A percentile compares a stretch with the other conserved stretches of the same genome.
Conservation (phyloP, 2,329 filamentous ascomycete genomes). For the Phyllosticta capitalensis region DNA sequence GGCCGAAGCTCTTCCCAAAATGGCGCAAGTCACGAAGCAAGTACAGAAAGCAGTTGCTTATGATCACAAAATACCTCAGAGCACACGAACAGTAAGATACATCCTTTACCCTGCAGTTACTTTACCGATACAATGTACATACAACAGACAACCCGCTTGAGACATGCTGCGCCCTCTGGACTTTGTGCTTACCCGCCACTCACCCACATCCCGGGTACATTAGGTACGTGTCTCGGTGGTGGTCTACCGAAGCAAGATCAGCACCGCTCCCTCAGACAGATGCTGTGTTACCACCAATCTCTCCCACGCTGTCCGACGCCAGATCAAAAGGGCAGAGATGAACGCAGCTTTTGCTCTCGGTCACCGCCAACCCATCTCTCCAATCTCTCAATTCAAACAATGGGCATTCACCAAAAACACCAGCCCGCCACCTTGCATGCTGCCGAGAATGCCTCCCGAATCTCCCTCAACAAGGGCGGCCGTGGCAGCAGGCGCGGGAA, state of each 20-base stretch:
- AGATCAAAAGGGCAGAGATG: not conserved
- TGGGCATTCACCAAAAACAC: not conserved
- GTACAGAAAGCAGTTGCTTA: not conserved
- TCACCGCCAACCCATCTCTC: not conserved
- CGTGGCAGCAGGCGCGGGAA: not conserved
- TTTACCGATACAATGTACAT: not conserved
- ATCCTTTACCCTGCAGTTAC: not conserved
- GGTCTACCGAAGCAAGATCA: not conserved
- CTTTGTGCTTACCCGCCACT: not conserved
- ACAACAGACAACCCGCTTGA: not conserved
- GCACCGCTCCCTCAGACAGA: not conserved
- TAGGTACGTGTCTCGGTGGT: not conserved
- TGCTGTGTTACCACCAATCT: not conserved
- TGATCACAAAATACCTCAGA: not conserved
- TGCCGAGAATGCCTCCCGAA: not conserved
- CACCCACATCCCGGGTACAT: not conserved
- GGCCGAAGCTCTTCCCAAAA: not conserved
- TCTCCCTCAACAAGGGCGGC: not conserved
- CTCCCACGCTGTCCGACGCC: not conserved
- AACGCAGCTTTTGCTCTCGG: not conserved
- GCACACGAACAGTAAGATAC: not conserved
- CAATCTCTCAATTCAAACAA: not conserved
- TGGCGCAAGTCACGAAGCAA: not conserved
- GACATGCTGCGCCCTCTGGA: not conserved
- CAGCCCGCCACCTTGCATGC: not conserved